These are phyloP conservation scores for Aspergillus sp. DNA, from an alignment of 2,329 filamentous ascomycete species.

Conservation along the genomic window DNA sequence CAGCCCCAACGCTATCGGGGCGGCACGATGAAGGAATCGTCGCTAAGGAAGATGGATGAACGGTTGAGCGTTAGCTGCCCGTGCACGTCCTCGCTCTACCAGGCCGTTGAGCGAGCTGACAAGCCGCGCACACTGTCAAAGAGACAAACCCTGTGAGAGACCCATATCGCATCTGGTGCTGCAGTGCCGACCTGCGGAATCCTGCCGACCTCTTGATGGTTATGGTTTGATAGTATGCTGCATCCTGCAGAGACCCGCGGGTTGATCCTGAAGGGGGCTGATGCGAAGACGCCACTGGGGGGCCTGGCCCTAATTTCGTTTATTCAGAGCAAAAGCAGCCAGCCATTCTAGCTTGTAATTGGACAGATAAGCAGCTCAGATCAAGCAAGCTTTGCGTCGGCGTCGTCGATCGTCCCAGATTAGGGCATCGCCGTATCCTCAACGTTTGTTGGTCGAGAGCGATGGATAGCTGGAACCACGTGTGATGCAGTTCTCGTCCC, in stretches of 20 bases:
- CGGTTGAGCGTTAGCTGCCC: neutral
- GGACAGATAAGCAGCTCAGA: neutral
- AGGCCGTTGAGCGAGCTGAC: neutral
- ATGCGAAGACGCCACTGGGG: too few relatives aligned
- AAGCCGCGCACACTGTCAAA: too few relatives aligned
- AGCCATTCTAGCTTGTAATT: neutral
- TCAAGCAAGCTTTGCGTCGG: neutral
- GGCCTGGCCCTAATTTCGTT: too few relatives aligned
- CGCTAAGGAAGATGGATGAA: neutral
- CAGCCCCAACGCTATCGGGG: neutral
- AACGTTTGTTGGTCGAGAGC: neutral
- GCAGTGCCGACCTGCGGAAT: too few relatives aligned
- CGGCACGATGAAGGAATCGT: neutral
- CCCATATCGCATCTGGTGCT: too few relatives aligned
- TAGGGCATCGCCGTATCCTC: neutral
- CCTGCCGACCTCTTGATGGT: too few relatives aligned
- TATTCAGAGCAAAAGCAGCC: too few relatives aligned
- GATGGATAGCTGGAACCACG: neutral
- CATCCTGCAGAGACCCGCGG: too few relatives aligned
- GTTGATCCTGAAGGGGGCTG: too few relatives aligned
- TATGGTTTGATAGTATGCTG: too few relatives aligned
- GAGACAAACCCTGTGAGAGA: too few relatives aligned
- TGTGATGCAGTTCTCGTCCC: neutral
- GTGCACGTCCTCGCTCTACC: neutral
- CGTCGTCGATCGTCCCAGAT: neutral